Base-by-base conservation (phyloP, 2,329 filamentous ascomycete species). In the Endoconidiophora laricicola region DNA sequence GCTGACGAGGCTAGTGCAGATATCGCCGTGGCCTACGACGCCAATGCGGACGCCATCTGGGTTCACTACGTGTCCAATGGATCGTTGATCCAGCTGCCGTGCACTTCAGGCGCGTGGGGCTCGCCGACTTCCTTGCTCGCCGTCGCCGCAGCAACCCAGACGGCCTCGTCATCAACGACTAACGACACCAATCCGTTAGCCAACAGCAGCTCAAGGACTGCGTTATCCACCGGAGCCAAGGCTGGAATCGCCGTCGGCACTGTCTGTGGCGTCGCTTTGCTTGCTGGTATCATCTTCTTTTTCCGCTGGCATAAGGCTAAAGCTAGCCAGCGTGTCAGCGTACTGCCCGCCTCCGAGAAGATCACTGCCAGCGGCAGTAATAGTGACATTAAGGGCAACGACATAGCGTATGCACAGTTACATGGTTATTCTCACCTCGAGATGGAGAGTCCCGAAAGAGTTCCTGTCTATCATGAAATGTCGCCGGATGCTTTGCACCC, bases 221-320 rank as follows among this genome's bases (percentile, higher is more conserved):
- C 20, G n/a, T 9, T 24, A 7, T 44, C 63, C 2, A 60, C 58
- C 0, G 71, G 69, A 22, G 68, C 69, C 48, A 69, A 68, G 38
- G 66, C 65, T n/a, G 71, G 71, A 40, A 72, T 74, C 36, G 69
- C 63, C 33, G 62, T 73, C 2, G 70, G 63, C 5, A 61, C 59
- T 7, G 53, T 68, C 3, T 61, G 60, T 6, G 63, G 63, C 14
- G 58, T 73, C 6, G 57, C 65, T 12, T 49, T 72, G 41, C 53
- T 70, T 55, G 64, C 57, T 4, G 60, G 57, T 2, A 54, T 70
- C 6, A 14, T 45, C 43, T 76, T 65, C 63, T 67, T 69, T 46
- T 56, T 69, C 26, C 66, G 66, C n/a, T 67, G 69, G 3, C 66
- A 20, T 14, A 40, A 14, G 41, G 7, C 26, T 10, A 29, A 29